These are phyloP conservation scores for Fusarium hostae DNA, from an alignment of 2,329 filamentous ascomycete species.

Conservation along the genomic window DNA sequence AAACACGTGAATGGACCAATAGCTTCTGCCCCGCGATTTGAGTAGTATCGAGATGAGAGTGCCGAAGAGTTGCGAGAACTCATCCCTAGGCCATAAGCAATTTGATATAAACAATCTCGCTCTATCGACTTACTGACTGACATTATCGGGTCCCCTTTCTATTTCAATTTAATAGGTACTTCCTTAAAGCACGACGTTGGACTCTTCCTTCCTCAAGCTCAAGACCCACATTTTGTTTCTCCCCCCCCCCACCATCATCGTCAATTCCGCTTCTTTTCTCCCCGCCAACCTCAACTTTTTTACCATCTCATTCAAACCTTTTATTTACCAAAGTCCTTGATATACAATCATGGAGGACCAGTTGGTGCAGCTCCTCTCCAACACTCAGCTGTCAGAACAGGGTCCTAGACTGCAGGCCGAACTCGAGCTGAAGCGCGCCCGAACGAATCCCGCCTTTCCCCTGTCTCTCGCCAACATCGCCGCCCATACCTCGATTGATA, in stretches of 20 bases:
- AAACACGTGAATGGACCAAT: slow-evolving; percentile 27
- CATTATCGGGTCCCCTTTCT: neutral
- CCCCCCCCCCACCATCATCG: slow-evolving; percentile 34
- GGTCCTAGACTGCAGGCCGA: slow-evolving; percentile 87
- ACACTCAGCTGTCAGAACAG: slow-evolving; percentile 83
- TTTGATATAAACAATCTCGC: neutral
- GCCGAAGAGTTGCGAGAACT: neutral
- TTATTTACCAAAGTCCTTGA: slow-evolving; percentile 23
- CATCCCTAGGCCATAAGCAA: neutral
- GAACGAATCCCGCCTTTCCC: slow-evolving; percentile 77
- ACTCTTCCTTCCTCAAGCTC: slow-evolving; percentile 4
- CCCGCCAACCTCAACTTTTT: slow-evolving; percentile 40
- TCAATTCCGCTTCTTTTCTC: slow-evolving; percentile 38
- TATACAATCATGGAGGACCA: slow-evolving; percentile 82
- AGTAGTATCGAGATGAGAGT: neutral
- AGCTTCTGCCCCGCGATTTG: slow-evolving; percentile 32
- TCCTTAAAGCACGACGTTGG: neutral
- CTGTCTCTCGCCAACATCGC: slow-evolving; percentile 83
- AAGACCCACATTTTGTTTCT: slow-evolving; percentile 38
- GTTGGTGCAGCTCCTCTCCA: slow-evolving; percentile 86
- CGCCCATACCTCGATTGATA: slow-evolving; percentile 76
- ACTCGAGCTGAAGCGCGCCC: slow-evolving; percentile 78
- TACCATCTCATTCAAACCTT: slow-evolving; percentile 10
- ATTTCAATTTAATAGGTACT: neutral
- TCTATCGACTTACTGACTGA: neutral